These are phyloP conservation scores for Starmera pachycereana DNA, from an alignment of 805 yeast genomes.

Conservation along the genomic window DNA sequence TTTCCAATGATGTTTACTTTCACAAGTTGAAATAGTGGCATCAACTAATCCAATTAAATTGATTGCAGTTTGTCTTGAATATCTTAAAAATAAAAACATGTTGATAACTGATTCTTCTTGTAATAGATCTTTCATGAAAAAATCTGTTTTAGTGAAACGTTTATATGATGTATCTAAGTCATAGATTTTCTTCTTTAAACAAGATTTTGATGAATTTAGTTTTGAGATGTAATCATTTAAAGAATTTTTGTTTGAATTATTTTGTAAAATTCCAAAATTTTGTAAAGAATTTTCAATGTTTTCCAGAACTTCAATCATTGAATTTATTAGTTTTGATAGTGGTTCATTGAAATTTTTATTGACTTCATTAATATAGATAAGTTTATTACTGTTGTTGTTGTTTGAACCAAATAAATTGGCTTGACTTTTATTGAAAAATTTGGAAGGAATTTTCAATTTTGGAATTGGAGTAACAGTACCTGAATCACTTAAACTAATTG, in stretches of 20 bases:
- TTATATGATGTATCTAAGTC: constrained; percentile 25
- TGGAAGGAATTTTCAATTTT: constrained; percentile 5
- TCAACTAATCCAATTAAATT: constrained; percentile 19
- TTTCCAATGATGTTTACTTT: constrained; percentile 21
- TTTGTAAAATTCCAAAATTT: neutral
- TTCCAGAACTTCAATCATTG: constrained; percentile 22
- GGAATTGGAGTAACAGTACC: constrained; percentile 27
- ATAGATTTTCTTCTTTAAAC: constrained; percentile 20
- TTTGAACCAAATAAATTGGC: neutral
- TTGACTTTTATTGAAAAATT: neutral
- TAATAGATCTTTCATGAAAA: constrained; percentile 25
- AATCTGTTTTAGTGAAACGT: constrained; percentile 24
- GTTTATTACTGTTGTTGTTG: constrained; percentile 1
- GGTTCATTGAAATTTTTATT: constrained; percentile 23
- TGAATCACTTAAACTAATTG: constrained; percentile 7
- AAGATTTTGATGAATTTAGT: constrained; percentile 9
- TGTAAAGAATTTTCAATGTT: constrained; percentile 12
- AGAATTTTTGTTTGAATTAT: neutral
- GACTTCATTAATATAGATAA: constrained; percentile 21
- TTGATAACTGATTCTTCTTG: constrained; percentile 25
- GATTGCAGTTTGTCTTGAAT: constrained; percentile 30
- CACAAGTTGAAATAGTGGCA: constrained; percentile 15
- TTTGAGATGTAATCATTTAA: constrained; percentile 2
- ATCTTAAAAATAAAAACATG: constrained; percentile 29
- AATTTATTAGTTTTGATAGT: constrained; percentile 19